These are phyloP conservation scores for Kwoniella shivajii DNA, from an alignment of 1,284 basidiomycete genomes.

Conservation along the genomic window DNA sequence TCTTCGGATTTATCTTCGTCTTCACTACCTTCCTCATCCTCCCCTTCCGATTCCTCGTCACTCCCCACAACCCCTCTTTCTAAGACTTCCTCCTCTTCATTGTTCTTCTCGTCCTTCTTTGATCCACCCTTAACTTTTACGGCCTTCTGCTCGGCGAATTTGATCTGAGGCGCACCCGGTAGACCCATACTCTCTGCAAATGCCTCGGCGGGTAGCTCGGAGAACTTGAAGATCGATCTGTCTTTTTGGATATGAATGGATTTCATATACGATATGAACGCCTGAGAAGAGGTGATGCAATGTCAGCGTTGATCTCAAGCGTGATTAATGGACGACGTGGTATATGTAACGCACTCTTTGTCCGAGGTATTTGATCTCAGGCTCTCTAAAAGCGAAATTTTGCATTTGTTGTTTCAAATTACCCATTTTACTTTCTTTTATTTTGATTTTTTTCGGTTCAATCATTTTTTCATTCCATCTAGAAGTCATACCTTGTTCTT, in stretches of 20 bases:
- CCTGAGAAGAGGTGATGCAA: constrained; percentile 58
- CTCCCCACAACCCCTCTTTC: constrained; percentile 26
- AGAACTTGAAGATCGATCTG: constrained; percentile 87
- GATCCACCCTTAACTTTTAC: constrained; percentile 27
- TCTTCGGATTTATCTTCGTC: constrained; percentile 41
- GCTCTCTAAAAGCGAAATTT: constrained; percentile 89
- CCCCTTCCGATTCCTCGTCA: constrained; percentile 25
- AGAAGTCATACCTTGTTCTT: constrained; percentile 84
- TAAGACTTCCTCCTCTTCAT: constrained; percentile 20
- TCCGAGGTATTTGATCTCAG: constrained; percentile 95
- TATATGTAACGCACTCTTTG: constrained; percentile 69
- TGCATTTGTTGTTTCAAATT: constrained; percentile 87
- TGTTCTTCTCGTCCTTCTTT: constrained; percentile 26
- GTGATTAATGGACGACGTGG: background rate
- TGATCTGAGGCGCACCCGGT: constrained; percentile 94
- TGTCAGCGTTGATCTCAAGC: background rate
- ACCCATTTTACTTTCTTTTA: constrained; percentile 81
- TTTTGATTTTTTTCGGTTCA: constrained; percentile 80
- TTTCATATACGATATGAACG: constrained; percentile 94
- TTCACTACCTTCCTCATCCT: constrained; percentile 24
- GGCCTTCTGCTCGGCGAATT: constrained; percentile 82
- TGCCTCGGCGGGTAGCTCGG: constrained; percentile 75
- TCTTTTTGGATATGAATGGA: constrained; percentile 93
- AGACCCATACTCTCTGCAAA: constrained; percentile 90
- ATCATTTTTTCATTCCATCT: constrained; percentile 75